A percentile compares a stretch with the other conserved stretches of the same genome.
Conservation (phyloP, 164 flowering plant species). For the Nymphaea colorata region DNA sequence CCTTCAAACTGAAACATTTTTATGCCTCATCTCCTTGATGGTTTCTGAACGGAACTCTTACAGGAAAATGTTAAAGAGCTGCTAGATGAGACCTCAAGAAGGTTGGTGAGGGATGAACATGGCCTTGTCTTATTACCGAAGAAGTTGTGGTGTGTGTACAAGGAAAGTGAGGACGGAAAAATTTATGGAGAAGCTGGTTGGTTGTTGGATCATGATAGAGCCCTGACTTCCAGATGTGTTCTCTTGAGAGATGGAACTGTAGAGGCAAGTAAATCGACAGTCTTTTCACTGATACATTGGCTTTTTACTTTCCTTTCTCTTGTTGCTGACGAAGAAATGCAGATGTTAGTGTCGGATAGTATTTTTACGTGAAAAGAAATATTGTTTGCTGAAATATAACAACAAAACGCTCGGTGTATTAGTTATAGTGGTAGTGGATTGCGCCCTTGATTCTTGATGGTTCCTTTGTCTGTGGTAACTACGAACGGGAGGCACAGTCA, state of each 20-base stretch:
- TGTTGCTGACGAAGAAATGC: no score
- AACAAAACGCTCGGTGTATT: no score
- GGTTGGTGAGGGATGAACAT: constrained; percentile 31
- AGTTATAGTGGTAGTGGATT: no score
- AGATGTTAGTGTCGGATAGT: no score
- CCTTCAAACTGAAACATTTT: no score
- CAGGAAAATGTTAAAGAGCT: constrained; percentile 37
- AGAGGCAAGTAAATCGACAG: constrained; percentile 39
- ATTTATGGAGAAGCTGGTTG: constrained; percentile 64
- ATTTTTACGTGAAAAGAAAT: no score
- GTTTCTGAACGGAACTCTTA: background rate
- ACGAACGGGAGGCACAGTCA: no score
- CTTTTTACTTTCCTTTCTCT: no score
- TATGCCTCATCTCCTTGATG: background rate
- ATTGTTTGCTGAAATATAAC: no score
- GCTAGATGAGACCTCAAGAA: constrained; percentile 16
- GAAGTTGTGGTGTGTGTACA: constrained; percentile 72
- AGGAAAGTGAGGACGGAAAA: constrained; percentile 31
- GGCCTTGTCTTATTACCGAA: constrained; percentile 55
- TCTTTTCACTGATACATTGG: no score
- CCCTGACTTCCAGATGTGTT: constrained; percentile 61
- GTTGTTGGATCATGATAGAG: constrained; percentile 43
- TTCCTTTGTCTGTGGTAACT: no score
- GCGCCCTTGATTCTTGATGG: no score
- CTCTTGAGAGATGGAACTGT: constrained; percentile 37